A percentile compares a stretch with the other conserved stretches of the same genome.
These are phyloP conservation scores for Lumnitzera littorea DNA, from an alignment of 345 rosid genomes.

Conservation along the genomic window DNA sequence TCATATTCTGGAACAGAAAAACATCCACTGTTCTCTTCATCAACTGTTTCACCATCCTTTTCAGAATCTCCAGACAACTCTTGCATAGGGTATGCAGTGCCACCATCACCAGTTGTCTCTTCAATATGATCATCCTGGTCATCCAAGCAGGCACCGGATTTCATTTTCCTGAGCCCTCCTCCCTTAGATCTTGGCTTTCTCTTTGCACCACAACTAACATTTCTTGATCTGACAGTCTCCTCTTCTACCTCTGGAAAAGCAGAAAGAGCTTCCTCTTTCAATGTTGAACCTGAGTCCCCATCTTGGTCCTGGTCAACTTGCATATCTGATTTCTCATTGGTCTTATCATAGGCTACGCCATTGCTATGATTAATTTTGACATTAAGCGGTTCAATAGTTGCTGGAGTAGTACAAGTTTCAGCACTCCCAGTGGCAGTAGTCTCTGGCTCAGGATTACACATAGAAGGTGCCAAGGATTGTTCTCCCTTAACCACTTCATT, in stretches of 20 bases:
- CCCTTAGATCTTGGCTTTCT: background rate
- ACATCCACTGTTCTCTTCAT: background rate
- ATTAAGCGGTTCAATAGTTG: background rate
- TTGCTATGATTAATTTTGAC: conserved; percentile 2
- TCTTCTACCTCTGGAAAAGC: conserved; percentile 9
- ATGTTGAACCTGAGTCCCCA: background rate
- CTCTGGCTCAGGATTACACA: too few species aligned
- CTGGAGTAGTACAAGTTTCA: too few species aligned
- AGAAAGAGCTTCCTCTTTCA: conserved; percentile 2
- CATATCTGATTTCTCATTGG: conserved; percentile 5
- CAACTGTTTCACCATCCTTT: background rate
- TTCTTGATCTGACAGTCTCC: background rate
- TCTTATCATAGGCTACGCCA: conserved; percentile 3
- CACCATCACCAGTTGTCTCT: too few species aligned
- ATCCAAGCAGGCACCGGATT: background rate
- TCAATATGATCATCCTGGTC: background rate
- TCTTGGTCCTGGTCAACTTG: background rate
- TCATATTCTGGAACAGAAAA: conserved; percentile 4
- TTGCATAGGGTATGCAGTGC: background rate
- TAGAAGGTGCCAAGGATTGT: too few species aligned
- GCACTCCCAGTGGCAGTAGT: too few species aligned
- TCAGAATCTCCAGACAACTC: background rate
- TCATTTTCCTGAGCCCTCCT: background rate
- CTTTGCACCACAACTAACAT: too few species aligned
- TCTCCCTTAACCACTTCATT: background rate